Evolutionary conservation across 2,329 filamentous ascomycete species (phyloP).

Genomic region (Grosmannia serpens): DNA sequence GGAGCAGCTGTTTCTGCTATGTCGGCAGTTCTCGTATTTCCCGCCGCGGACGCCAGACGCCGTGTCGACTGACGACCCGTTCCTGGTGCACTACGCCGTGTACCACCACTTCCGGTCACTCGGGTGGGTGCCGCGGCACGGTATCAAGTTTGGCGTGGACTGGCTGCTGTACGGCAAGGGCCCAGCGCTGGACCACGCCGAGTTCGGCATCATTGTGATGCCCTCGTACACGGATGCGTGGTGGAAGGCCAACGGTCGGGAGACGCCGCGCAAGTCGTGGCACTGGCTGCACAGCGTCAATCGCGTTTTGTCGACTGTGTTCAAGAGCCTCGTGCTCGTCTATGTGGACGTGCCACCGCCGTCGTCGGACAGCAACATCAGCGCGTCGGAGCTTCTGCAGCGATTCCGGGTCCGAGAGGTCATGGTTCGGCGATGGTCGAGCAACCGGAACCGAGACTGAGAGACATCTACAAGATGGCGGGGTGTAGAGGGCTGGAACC

Average conservation of each 20-base stretch:
- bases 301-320: constrained; percentile 77
- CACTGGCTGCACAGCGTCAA: constrained; percentile 83
- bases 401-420: constrained; percentile 72
- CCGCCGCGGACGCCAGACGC: constrained; percentile 36
- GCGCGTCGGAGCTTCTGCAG: constrained; percentile 52
- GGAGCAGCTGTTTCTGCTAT: constrained; percentile 50
- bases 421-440: constrained; percentile 70
- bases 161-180: constrained; percentile 91
- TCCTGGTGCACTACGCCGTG: constrained; percentile 75
- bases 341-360: constrained; percentile 86
- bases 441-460: constrained; percentile 54
- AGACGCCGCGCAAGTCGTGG: constrained; percentile 42
- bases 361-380: constrained; percentile 27
- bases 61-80: constrained; percentile 59
- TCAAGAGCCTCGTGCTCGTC: constrained; percentile 78
- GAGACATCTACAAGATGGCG: not conserved
- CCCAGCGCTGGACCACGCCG: constrained; percentile 87
- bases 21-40: constrained; percentile 58
- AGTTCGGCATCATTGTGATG: constrained; percentile 78
- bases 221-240: constrained; percentile 67
- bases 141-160: constrained; percentile 90
- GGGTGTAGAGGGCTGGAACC: not conserved
- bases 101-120: constrained; percentile 95
- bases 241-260: constrained; percentile 44
- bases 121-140: constrained; percentile 86